phyloP scores from a whole-genome alignment of 2,329 filamentous ascomycete genomes.

The Elsinoe ampelina region DNA sequence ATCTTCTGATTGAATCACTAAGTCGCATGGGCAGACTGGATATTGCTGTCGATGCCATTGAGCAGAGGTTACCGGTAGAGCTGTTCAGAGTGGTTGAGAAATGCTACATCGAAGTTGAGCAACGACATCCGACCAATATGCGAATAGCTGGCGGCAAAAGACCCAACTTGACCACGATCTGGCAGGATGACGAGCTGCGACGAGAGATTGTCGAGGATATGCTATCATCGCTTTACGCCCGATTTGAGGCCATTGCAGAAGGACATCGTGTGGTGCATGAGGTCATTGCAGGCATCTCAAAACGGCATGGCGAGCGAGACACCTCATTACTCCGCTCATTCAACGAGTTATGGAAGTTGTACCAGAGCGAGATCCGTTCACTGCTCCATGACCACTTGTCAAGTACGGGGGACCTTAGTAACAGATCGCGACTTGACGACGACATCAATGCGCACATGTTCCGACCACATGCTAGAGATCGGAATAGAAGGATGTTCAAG shows the following conservation, averaged over 20 bases:
- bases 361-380: constrained; percentile 94
- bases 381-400: constrained; percentile 93
- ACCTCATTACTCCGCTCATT: constrained; percentile 74
- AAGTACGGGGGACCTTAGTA: constrained; percentile 68
- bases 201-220: constrained; percentile 84
- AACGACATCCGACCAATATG: constrained; percentile 78
- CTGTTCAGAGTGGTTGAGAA: constrained; percentile 90
- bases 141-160: constrained; percentile 36
- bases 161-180: constrained; percentile 27
- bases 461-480: constrained; percentile 41
- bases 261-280: constrained; percentile 91
- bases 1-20: constrained; percentile 75
- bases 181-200: constrained; percentile 43
- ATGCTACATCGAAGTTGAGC: constrained; percentile 87
- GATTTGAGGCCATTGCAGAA: constrained; percentile 95
- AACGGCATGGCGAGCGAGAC: constrained; percentile 59
- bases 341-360: constrained; percentile 93
- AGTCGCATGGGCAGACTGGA: constrained; percentile 85
- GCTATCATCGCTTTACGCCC: constrained; percentile 84
- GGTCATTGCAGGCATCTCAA: constrained; percentile 75
- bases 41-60: constrained; percentile 77
- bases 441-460: constrained; percentile 43
- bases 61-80: constrained; percentile 87
- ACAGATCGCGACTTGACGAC: constrained; percentile 44
- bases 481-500: constrained; percentile 64